Percentiles rank a stretch among this genome's conserved stretches.
These are phyloP conservation scores for Chrysochromulina tobinii DNA, from an alignment of 78 protist species.

Conservation along the genomic window DNA sequence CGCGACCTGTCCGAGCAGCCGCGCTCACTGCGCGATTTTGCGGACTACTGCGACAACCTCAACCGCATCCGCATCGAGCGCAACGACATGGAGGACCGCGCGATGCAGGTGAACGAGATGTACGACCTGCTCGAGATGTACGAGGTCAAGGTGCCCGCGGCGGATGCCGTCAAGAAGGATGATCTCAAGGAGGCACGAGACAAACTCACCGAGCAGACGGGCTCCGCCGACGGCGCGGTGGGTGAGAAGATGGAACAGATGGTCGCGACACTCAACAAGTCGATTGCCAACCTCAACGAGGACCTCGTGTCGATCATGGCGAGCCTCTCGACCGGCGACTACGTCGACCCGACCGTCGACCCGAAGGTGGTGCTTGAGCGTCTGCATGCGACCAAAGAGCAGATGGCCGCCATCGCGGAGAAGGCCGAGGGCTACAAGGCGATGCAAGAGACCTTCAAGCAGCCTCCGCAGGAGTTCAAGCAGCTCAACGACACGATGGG, in stretches of 20 bases:
- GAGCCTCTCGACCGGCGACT: not conserved
- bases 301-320: conserved; percentile 12
- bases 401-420: not conserved
- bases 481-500: not conserved
- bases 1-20: not conserved
- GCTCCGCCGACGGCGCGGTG: not conserved
- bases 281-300: not conserved
- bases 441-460: not conserved
- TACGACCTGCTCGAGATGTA: conserved; percentile 23
- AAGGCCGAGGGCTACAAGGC: not conserved
- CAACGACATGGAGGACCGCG: not conserved
- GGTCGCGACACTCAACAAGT: not conserved
- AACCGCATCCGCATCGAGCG: not conserved
- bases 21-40: conserved; percentile 3
- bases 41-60: not conserved
- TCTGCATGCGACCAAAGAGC: not conserved
- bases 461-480: not conserved
- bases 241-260: not conserved
- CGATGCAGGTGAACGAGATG: conserved; percentile 29
- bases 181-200: not conserved
- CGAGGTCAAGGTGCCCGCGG: conserved; percentile 27
- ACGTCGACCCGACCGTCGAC: not conserved
- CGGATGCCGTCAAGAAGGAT: conserved; percentile 38
- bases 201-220: not conserved
- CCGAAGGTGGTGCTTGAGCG: not conserved